Conservation (phyloP, 1,284 basidiomycete genomes). For the Inonotus hispidus region DNA sequence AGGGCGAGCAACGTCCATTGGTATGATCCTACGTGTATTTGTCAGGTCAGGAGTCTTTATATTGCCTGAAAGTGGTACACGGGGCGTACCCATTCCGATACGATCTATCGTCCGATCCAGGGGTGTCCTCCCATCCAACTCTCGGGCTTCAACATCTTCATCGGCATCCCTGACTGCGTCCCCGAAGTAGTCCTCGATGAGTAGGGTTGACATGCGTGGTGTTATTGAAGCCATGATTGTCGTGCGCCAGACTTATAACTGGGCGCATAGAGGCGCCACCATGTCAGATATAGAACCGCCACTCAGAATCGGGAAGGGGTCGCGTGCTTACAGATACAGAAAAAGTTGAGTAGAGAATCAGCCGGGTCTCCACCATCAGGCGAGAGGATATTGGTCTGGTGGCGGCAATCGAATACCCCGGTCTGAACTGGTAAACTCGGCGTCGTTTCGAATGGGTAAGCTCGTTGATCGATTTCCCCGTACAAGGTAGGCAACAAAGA, state of each 20-base stretch:
- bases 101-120: slow-evolving; percentile 84
- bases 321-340: background rate
- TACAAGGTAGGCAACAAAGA: no score
- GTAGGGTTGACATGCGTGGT: slow-evolving; percentile 43
- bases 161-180: slow-evolving; percentile 36
- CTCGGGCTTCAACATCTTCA: slow-evolving; percentile 30
- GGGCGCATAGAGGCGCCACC: no score
- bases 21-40: slow-evolving; percentile 48
- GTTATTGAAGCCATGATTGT: slow-evolving; percentile 34
- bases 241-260: background rate
- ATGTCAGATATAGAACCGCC: background rate
- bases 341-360: background rate
- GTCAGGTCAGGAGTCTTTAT: slow-evolving; percentile 16
- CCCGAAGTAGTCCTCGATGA: slow-evolving; percentile 31
- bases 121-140: slow-evolving; percentile 56
- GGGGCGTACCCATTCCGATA: slow-evolving; percentile 75
- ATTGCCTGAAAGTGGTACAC: slow-evolving; percentile 13
- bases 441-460: no score
- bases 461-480: no score
- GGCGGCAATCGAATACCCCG: background rate
- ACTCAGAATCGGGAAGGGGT: background rate
- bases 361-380: background rate
- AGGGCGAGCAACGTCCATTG: slow-evolving; percentile 78
- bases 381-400: background rate
- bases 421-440: no score